Base-by-base conservation (phyloP, 306 rosid genomes). In the Castanospermum australe region DNA sequence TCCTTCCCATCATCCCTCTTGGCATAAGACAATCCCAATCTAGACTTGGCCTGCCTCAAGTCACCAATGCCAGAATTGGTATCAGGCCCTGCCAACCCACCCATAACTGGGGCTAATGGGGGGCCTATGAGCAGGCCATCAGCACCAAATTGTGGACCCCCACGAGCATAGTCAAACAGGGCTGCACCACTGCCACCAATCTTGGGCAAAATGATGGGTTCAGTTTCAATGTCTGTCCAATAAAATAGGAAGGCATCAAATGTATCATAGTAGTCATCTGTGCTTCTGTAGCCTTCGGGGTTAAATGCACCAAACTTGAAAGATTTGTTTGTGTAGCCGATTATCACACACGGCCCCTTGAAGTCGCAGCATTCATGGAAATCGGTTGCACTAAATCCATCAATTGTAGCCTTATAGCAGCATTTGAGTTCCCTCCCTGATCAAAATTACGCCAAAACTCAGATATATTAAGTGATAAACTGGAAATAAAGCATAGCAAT, bases 241-340 rank as follows among this genome's bases (percentile, higher is more conserved):
- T 83, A 86, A 83, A 93, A 95, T 18, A 93, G 84, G 80, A 95
- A 92, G 9, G 99, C 81, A 69, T 95, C 99, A 82, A 95, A 92
- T 71, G 92, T 86, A 35, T 95, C 98, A 10, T 87, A 93, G 87
- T 93, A 87, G 67, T 93, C 97, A 62, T 95, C 97, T 68, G 99
- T 95, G 93, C 98, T 93, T 85, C 96, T 91, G 22, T 91, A 93
- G 35, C 98, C 99, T 84, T 93, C 98, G 11, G 99, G 97, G 55
- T 82, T 95, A 71, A 95, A 93, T 59, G 97, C 99, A 39, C 97
- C 98, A 83, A 95, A 95, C 87, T 95, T 95, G 88, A 95, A 91
- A 65, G 88, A 81, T 75, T 91, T 84, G 89, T 86, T 71, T 75
- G 96, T 89, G 85, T 93, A 91, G 36, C 99, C 98, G 36, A 95